Base-by-base conservation (phyloP, 208 protist species). In the Lotmaria passim region DNA sequence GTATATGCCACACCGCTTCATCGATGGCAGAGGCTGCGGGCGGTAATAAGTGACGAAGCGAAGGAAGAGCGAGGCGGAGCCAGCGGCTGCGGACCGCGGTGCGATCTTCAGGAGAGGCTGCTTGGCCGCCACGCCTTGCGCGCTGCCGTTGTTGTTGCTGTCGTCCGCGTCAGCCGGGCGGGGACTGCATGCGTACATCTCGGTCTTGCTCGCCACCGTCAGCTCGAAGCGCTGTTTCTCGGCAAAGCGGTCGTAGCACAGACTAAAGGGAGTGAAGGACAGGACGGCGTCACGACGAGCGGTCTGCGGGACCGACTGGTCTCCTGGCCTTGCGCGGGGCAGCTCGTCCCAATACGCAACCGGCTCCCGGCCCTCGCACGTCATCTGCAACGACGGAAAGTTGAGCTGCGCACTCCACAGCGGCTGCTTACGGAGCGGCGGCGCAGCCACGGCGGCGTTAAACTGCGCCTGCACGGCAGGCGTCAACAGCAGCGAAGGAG, bases 151-250 rank as follows among this genome's bases (percentile, higher is more conserved):
- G 14, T 55, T 58, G 52, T 63, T 23, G 23, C 21, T 33, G 14
- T 26, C 38, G 7, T 5, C 3, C 19, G 57, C 15, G 21, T 26
- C 17, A 1, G 33, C 7, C 14, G 39, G 23, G 24, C n/a, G 19
- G 0, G 44, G 36, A 12, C 14, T 36, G 41, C 34, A 24, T 4
- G 38, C 39, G 24, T 38, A 51, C 51, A 69, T 57, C 17, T 69
- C 51, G 11, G 21, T 60, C 28, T 31, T 59, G 2, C 41, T 43
- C 1, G 43, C 31, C 4, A 67, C 63, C 21, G 46, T 53, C 44
- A 77, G 50, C 23, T 77, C 63, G 41, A 70, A 77, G 26, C 71
- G 34, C 39, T 60, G 39, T 15, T 67, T 69, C 14, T 77, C 62
- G 1, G 55, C 52, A 56, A 65, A 67, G 23, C 62, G 39, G 6